Evolutionary conservation across 208 protist genomes (phyloP).

Genomic region (Trypanosoma cruzi): DNA sequence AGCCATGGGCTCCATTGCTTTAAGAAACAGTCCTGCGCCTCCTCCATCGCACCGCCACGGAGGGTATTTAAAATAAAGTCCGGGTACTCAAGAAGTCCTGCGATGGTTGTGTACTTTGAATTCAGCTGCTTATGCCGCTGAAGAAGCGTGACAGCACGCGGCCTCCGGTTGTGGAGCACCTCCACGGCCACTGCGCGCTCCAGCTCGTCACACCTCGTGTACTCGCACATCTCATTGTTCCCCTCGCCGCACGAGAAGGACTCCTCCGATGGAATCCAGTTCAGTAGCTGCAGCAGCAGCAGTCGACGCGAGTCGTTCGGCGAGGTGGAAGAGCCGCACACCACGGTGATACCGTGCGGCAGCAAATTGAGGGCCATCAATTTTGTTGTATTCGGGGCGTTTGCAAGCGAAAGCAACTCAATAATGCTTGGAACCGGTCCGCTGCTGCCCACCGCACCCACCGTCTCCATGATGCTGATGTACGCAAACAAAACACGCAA

Average conservation of each 20-base stretch:
- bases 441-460: conserved; percentile 38
- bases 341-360: conserved; percentile 25
- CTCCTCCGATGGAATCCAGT: conserved; percentile 58
- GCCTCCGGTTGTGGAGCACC: conserved; percentile 52
- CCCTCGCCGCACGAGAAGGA: conserved; percentile 6
- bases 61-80: conserved; percentile 33
- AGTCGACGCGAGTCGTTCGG: conserved; percentile 42
- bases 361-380: conserved; percentile 20
- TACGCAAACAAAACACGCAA: conserved; percentile 54
- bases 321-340: conserved; percentile 26
- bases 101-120: conserved; percentile 45
- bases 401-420: conserved; percentile 44
- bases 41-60: conserved; percentile 32
- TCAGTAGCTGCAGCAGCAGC: conserved; percentile 64
- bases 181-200: conserved; percentile 77
- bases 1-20: conserved; percentile 72
- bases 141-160: conserved; percentile 44
- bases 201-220: conserved; percentile 25
- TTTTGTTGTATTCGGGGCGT: conserved; percentile 20
- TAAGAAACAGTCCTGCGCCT: conserved; percentile 59
- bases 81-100: conserved; percentile 41
- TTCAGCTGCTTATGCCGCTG: conserved; percentile 38
- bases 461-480: conserved; percentile 58
- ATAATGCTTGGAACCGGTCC: conserved; percentile 64
- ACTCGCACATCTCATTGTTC: neutral